Base-by-base conservation (phyloP, 306 rosid genomes). In the Citrullus amarus region DNA sequence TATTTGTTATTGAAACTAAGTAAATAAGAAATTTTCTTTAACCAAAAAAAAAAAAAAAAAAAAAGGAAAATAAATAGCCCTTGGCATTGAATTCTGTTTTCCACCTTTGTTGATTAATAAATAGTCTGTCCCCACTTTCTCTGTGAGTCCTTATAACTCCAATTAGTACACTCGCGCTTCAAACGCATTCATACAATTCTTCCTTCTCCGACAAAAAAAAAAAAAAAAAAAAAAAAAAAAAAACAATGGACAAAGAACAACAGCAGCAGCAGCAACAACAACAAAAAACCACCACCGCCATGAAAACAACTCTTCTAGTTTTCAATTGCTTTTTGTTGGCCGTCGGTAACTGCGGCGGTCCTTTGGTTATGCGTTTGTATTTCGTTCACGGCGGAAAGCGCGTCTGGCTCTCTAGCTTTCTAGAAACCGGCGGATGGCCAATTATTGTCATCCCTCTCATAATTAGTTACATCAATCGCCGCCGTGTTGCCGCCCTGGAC, bases 381-480 rank as follows among this genome's bases (percentile, higher is more conserved):
- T 93, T 87, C 87, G 4, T 91, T 78, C 91, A 87, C 38, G 96
- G 98, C 59, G 94, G 98, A 74, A 58, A 87, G 0, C 88, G 97
- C 0, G 84, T 91, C 22, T 89, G 97, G 96, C 90, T 93, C 8
- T 88, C 92, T 0, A 67, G 88, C 86, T 85, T 69, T 79, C 95
- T 93, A 9, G 69, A 90, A 79, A 88, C 97, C 53, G 91, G 83
- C 8, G 96, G 91, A 54, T 93, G 87, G 80, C 98, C 98, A 2
- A 1, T 93, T 78, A 79, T 91, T 57, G 36, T 93, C 15, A 0
- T 86, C 34, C 97, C 95, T 13, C 83, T 91, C 14, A 4, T 60
- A 51, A 1, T 82, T 54, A 65, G 82, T 8, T 88, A 86, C 85
- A 2, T 78, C 69, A 62, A 43, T 82, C 86, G 85, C 80, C 97